Base-by-base conservation (phyloP, 2,329 filamentous ascomycete genomes). In the Sclerotiophoma versabilis region DNA sequence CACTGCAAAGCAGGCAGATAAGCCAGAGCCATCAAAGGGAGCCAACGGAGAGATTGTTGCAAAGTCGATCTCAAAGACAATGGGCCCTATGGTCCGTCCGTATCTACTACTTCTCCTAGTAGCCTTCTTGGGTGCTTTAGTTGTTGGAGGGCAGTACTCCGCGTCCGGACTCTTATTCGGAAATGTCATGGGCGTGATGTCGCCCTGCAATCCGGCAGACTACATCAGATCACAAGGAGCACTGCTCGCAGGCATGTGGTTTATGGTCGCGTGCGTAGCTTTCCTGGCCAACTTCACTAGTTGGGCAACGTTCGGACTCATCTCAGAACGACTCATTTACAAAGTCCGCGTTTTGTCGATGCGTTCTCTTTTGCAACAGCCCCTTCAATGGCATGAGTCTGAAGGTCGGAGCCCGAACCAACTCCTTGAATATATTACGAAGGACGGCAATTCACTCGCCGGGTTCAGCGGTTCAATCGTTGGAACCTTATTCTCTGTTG, bases 381-480 rank as follows among this genome's bases (percentile, higher is more conserved):
- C 87, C 57, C 75, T 89, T 41, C 81, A 88, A 54, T 92, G 88
- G 88, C 88, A 91, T 64, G 84, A 90, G 66, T 86, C 86, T 0
- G 80, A 84, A 19, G 82, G 80, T 4, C 82, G 87, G 20, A 87
- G 81, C 1, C 86, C 89, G 0, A 80, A 85, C 0, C 75, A 80
- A 10, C 77, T 92, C 5, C 77, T 91, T 2, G 85, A 85, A 0
- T 83, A 87, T 60, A 88, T 92, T 58, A 91, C 87, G 3, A 84
- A 83, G 37, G 89, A 92, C 64, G 84, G 86, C 1, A 86, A 85
- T 20, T 83, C 87, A 0, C 75, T 92, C 17, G 86, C 85, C 34
- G 87, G 86, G 0, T 81, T 92, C 58, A 89, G 85, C 49, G 89
- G 89, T 9, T 88, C 86, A 5, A 87, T 90, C 32, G 80, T 91